Evolutionary conservation across 2,329 filamentous ascomycete species (phyloP).

Genomic region (Cladophialophora immunda): DNA sequence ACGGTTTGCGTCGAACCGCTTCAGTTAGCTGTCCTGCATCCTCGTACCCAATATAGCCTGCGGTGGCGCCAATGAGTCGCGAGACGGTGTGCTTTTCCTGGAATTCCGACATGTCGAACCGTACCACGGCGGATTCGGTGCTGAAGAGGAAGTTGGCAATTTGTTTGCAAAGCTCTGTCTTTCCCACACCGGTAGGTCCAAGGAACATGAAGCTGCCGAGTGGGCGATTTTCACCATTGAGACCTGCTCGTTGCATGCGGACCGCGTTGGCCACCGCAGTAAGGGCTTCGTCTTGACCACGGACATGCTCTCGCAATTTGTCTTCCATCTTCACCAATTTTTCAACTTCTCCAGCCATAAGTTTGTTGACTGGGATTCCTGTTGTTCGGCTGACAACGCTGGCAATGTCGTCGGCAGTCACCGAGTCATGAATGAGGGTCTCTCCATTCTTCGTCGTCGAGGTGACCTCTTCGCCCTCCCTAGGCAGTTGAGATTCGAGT

Average conservation of each 20-base stretch:
- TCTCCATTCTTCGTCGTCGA: slow-evolving; percentile 54
- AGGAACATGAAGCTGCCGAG: slow-evolving; percentile 97
- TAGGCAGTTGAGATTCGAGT: slow-evolving; percentile 80
- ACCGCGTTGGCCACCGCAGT: slow-evolving; percentile 92
- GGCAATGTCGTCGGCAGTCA: slow-evolving; percentile 95
- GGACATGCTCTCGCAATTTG: slow-evolving; percentile 79
- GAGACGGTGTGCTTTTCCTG: slow-evolving; percentile 97
- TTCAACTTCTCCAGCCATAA: slow-evolving; percentile 92
- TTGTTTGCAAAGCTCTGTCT: slow-evolving; percentile 97
- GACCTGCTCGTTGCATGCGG: slow-evolving; percentile 87
- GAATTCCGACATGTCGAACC: slow-evolving; percentile 98
- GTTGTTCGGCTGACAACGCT: slow-evolving; percentile 89
- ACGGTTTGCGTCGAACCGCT: slow-evolving; percentile 92
- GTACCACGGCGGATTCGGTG: slow-evolving; percentile 86
- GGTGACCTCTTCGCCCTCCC: slow-evolving; percentile 65
- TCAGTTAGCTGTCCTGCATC: slow-evolving; percentile 96
- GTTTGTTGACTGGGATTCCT: slow-evolving; percentile 89
- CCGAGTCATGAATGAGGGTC: slow-evolving; percentile 86
- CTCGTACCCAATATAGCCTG: slow-evolving; percentile 95
- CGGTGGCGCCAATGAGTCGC: slow-evolving; percentile 88
- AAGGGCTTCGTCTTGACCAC: slow-evolving; percentile 93
- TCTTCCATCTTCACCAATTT: slow-evolving; percentile 97
- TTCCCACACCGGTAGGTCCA: slow-evolving; percentile 94
- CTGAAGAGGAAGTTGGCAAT: slow-evolving; percentile 93
- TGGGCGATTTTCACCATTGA: slow-evolving; percentile 90